Percentiles rank a stretch among this genome's conserved stretches.
Evolutionary conservation across 2,329 filamentous ascomycete species (phyloP).

Genomic region (Hawksworthiomyces lignivorus): DNA sequence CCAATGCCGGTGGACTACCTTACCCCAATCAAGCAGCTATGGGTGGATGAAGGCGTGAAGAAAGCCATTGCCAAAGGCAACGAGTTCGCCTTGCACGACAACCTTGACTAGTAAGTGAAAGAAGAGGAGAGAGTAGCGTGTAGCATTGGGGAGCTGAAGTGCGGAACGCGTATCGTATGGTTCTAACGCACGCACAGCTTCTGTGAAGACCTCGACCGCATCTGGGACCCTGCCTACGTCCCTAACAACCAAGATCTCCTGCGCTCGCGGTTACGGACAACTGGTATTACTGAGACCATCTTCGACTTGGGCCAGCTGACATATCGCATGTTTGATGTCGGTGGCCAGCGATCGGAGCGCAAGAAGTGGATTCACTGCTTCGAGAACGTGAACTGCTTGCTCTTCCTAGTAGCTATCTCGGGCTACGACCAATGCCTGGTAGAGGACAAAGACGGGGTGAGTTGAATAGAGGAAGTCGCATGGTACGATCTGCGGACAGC

Average conservation of each 20-base stretch:
- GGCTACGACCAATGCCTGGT: conserved; percentile 95
- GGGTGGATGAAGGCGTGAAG: conserved; percentile 77
- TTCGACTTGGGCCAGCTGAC: conserved; percentile 89
- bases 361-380: conserved; percentile 99
- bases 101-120: conserved; percentile 73
- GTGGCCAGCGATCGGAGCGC: conserved; percentile 83
- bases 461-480: no score
- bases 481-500: no score
- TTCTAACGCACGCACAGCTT: no score
- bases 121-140: no score
- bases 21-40: conserved; percentile 73
- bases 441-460: conserved; percentile 90
- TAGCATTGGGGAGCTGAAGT: no score
- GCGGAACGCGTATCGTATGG: no score
- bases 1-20: conserved; percentile 71
- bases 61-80: conserved; percentile 88
- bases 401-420: conserved; percentile 92
- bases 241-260: conserved; percentile 93
- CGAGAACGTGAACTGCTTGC: conserved; percentile 83
- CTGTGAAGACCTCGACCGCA: conserved; percentile 67
- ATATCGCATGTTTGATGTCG: conserved; percentile 95
- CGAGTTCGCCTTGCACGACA: conserved; percentile 94
- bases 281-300: conserved; percentile 89
- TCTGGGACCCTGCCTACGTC: conserved; percentile 71
- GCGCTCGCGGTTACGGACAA: conserved; percentile 81